These are phyloP conservation scores for Stephania yunnanensis DNA, from an alignment of 164 flowering plant species.

Conservation along the genomic window DNA sequence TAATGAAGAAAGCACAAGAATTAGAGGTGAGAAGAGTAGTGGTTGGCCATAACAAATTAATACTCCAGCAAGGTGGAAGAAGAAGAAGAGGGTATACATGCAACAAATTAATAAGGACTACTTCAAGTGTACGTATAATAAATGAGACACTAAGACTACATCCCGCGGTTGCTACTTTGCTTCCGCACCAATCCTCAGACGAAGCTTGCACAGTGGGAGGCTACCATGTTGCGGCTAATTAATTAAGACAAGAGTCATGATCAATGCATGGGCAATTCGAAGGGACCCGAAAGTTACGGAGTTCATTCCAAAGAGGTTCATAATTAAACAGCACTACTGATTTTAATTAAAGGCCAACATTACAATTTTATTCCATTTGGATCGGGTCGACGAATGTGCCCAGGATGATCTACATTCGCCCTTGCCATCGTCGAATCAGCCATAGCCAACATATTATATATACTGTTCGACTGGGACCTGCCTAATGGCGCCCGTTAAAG, in stretches of 20 bases:
- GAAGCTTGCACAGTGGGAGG: background rate
- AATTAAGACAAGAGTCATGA: background rate
- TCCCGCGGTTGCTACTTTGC: background rate
- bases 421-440: constrained; percentile 10
- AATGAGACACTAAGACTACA: constrained; percentile 2
- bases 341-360: constrained; percentile 1
- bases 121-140: background rate
- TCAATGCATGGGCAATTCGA: constrained; percentile 3
- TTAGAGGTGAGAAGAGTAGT: constrained; percentile 1
- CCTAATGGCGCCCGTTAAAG: constrained; percentile 14
- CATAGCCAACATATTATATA: constrained; percentile 22
- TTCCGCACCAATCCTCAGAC: background rate
- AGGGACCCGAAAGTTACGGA: background rate
- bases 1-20: background rate
- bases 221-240: background rate
- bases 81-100: background rate
- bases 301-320: background rate
- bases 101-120: constrained; percentile 6
- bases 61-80: background rate
- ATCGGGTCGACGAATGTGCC: background rate
- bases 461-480: constrained; percentile 30
- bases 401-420: background rate
- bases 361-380: background rate
- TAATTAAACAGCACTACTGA: background rate
- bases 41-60: background rate